Evolutionary conservation across 306 rosid species (phyloP).

Genomic region (Mimosa bimucronata): DNA sequence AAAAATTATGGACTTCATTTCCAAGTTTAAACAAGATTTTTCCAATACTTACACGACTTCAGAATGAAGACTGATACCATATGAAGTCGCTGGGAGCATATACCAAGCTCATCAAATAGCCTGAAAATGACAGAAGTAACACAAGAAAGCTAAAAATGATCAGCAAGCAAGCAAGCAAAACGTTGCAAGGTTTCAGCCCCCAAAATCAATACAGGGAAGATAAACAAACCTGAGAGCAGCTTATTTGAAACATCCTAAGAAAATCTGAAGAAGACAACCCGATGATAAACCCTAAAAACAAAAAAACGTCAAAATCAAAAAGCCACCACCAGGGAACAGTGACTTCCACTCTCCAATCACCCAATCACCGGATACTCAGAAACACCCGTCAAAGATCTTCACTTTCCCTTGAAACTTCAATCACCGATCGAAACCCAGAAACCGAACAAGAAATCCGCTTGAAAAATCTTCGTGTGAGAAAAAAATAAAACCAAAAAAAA

Average conservation of each 20-base stretch:
- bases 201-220: neutral
- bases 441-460: slow-evolving; percentile 33
- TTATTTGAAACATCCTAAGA: slow-evolving; percentile 39
- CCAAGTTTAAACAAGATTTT: neutral
- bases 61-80: slow-evolving; percentile 35
- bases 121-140: slow-evolving; percentile 41
- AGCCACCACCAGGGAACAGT: slow-evolving; percentile 19
- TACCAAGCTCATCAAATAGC: slow-evolving; percentile 42
- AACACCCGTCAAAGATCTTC: slow-evolving; percentile 39
- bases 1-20: neutral
- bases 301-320: slow-evolving; percentile 25
- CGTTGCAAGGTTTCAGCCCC: neutral
- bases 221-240: slow-evolving; percentile 34
- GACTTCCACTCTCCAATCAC: slow-evolving; percentile 25
- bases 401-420: slow-evolving; percentile 24
- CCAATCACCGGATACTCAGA: slow-evolving; percentile 19
- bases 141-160: slow-evolving; percentile 24
- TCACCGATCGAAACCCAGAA: slow-evolving; percentile 29
- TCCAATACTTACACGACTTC: slow-evolving; percentile 17
- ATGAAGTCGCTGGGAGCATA: slow-evolving; percentile 5
- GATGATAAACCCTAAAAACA: slow-evolving; percentile 53
- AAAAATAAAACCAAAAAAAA: neutral
- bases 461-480: slow-evolving; percentile 22
- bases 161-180: slow-evolving; percentile 26
- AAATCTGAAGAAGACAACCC: slow-evolving; percentile 37